phyloP scores from a whole-genome alignment of 208 protist species.

The Acanthamoeba triangularis region DNA sequence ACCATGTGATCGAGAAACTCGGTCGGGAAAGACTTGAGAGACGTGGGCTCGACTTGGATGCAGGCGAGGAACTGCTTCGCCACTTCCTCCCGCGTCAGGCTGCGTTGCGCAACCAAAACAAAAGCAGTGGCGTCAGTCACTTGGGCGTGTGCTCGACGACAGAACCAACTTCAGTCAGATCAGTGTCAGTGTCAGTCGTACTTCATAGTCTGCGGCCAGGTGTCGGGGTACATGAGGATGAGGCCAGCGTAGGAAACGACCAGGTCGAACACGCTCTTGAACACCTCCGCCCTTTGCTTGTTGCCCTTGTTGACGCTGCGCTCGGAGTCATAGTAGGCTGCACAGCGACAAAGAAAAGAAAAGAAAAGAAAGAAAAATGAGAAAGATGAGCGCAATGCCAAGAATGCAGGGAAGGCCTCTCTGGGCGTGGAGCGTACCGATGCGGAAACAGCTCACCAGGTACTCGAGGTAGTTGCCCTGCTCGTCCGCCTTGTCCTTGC shows the following conservation, averaged over 20 bases:
- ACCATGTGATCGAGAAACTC: constrained; percentile 61
- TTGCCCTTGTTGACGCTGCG: constrained; percentile 57
- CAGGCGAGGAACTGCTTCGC: constrained; percentile 53
- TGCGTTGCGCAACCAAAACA: not conserved
- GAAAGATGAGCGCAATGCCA: not conserved
- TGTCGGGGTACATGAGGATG: constrained; percentile 69
- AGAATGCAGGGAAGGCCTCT: not conserved
- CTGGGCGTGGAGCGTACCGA: not conserved
- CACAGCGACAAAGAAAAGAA: not conserved
- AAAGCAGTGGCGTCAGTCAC: too few species aligned
- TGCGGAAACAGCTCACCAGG: constrained; percentile 58
- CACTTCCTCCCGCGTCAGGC: constrained; percentile 56
- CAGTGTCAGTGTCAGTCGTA: not conserved
- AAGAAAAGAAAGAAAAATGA: not conserved
- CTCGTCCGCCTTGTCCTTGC: constrained; percentile 15
- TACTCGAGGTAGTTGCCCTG: constrained; percentile 63
- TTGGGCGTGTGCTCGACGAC: not conserved
- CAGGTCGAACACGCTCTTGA: not conserved
- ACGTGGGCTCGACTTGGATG: constrained; percentile 50
- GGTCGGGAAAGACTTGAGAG: constrained; percentile 2
- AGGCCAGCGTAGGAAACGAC: constrained; percentile 57
- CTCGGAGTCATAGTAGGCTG: constrained; percentile 45
- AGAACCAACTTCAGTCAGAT: not conserved
- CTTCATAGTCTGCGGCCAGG: constrained; percentile 59
- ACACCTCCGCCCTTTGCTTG: not conserved